Percentiles rank a stretch among this genome's conserved stretches.
Conservation (phyloP, 2,329 filamentous ascomycete species). For the Anthostomella pinea region DNA sequence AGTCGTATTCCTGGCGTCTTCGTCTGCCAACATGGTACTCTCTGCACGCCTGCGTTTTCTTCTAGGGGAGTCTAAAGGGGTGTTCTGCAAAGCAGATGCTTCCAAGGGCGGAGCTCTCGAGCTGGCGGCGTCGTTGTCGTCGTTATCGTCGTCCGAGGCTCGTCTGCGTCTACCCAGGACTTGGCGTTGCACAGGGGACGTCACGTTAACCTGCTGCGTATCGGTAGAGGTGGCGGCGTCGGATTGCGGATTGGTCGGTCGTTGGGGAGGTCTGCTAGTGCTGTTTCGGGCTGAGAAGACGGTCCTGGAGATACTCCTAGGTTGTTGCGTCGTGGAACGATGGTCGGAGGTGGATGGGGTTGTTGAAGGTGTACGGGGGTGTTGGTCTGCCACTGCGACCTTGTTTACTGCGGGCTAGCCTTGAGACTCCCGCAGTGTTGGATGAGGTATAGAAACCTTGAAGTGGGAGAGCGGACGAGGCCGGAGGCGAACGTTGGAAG, state of each 20-base stretch:
- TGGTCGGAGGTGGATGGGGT: slow-evolving; percentile 66
- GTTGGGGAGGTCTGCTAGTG: slow-evolving; percentile 16
- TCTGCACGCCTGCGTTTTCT: slow-evolving; percentile 58
- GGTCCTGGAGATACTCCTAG: slow-evolving; percentile 47
- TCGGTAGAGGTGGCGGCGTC: slow-evolving; percentile 11
- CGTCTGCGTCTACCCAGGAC: slow-evolving; percentile 57
- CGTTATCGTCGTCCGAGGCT: slow-evolving; percentile 39
- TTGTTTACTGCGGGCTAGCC: slow-evolving; percentile 41
- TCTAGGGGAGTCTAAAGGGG: slow-evolving; percentile 32
- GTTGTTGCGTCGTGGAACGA: slow-evolving; percentile 56
- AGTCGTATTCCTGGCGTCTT: slow-evolving; percentile 45
- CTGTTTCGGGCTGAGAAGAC: slow-evolving; percentile 40
- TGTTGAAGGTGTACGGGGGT: slow-evolving; percentile 45
- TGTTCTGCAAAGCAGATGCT: slow-evolving; percentile 19
- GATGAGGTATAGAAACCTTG: background rate
- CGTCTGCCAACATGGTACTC: slow-evolving; percentile 62
- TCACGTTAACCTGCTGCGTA: slow-evolving; percentile 7
- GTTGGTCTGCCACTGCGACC: slow-evolving; percentile 73
- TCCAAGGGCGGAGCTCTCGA: slow-evolving; percentile 20
- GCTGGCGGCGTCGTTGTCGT: slow-evolving; percentile 30
- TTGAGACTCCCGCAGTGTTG: slow-evolving; percentile 36
- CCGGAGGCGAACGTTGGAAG: slow-evolving; percentile 16
- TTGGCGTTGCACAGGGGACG: slow-evolving; percentile 28
- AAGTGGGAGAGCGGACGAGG: slow-evolving; percentile 9
- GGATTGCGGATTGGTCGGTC: slow-evolving; percentile 19